Percentiles rank a stretch among this genome's conserved stretches.
Conservation (phyloP, 1,139 yeast species). For the Yamadazyma membranifaciens region DNA sequence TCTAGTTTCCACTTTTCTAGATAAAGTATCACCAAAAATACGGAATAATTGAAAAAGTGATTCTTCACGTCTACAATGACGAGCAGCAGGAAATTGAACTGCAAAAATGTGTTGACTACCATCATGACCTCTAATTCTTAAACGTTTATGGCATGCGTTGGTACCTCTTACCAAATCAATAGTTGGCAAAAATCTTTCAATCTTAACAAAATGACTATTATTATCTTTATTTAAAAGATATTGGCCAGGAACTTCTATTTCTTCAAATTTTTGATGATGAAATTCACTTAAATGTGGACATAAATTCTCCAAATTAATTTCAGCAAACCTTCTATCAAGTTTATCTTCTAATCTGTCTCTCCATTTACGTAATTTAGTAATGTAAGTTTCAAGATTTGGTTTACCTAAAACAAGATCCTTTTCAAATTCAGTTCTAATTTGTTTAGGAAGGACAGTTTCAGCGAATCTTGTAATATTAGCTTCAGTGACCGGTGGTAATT, state of each 20-base stretch:
- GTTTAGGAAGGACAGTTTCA: conserved; percentile 88
- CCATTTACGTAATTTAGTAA: conserved; percentile 84
- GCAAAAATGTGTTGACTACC: conserved; percentile 92
- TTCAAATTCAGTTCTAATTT: conserved; percentile 87
- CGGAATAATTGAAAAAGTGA: conserved; percentile 89
- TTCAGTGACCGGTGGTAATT: conserved; percentile 88
- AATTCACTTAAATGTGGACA: conserved; percentile 96
- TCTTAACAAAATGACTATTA: conserved; percentile 85
- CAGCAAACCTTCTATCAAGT: conserved; percentile 76
- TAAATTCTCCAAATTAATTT: conserved; percentile 79
- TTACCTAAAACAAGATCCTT: conserved; percentile 84
- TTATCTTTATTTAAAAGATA: conserved; percentile 80
- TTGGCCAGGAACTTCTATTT: conserved; percentile 97
- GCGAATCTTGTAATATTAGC: conserved; percentile 88
- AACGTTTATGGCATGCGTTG: conserved; percentile 86
- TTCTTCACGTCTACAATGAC: conserved; percentile 96
- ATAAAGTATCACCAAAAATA: conserved; percentile 76
- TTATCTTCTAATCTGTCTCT: conserved; percentile 89
- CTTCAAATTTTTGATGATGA: conserved; percentile 97
- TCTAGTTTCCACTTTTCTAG: conserved; percentile 82
- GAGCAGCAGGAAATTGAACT: conserved; percentile 96
- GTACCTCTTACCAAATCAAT: conserved; percentile 89
- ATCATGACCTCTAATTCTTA: conserved; percentile 90
- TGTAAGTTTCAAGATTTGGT: conserved; percentile 88
- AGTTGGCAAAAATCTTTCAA: conserved; percentile 88